A percentile compares a stretch with the other conserved stretches of the same genome.
phyloP scores from a whole-genome alignment of 257 asterid species.

The Capsicum baccatum region DNA sequence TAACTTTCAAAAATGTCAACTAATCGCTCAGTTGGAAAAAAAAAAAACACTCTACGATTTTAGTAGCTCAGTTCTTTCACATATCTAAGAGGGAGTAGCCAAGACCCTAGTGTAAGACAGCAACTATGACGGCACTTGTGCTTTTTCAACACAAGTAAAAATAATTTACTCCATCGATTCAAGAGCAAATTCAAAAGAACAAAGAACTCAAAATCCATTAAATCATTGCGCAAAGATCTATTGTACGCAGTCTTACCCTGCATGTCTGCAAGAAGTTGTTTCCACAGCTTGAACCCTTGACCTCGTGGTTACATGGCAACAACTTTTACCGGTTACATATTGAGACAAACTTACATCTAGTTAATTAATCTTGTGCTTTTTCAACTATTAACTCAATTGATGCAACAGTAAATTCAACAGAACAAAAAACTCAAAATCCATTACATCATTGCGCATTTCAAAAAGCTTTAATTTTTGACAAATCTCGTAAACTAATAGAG shows the following conservation, averaged over 20 bases:
- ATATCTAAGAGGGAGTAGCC: neutral
- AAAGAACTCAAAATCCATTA: no score
- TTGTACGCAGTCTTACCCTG: no score
- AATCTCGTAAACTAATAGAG: neutral
- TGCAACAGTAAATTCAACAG: neutral
- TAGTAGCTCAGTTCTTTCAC: neutral
- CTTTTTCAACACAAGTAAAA: neutral
- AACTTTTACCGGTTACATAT: no score
- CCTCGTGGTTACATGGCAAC: no score
- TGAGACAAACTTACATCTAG: neutral
- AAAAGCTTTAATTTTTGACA: neutral
- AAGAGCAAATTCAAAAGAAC: no score
- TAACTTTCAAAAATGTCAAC: neutral
- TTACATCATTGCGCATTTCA: neutral
- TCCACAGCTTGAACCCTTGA: no score
- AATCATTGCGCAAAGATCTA: no score
- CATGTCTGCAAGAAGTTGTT: no score
- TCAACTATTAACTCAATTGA: neutral
- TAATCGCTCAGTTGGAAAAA: neutral
- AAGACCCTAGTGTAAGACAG: neutral
- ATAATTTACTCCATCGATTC: no score
- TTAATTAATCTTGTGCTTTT: neutral
- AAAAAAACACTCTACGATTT: neutral
- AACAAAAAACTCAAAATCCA: neutral
- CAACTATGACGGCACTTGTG: neutral